A percentile compares a stretch with the other conserved stretches of the same genome.
Evolutionary conservation across 2,329 filamentous ascomycete species (phyloP).

Genomic region (Fusarium buxicola): DNA sequence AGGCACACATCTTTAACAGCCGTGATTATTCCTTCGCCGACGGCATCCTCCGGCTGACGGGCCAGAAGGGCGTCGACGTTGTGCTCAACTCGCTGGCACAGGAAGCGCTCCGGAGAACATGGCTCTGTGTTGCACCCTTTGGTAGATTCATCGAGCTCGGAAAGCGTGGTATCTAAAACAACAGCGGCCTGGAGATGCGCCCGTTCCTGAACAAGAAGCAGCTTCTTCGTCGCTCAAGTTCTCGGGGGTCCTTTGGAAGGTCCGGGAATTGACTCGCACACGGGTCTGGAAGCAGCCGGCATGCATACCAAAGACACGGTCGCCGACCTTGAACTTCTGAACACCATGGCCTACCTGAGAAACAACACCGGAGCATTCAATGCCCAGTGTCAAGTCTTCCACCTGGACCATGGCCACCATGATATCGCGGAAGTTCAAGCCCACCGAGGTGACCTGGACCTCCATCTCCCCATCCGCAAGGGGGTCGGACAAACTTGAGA

Average conservation of each 20-base stretch:
- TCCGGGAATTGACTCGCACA: too few species aligned
- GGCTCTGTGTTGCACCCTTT: neutral
- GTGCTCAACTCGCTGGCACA: neutral
- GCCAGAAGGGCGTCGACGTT: neutral
- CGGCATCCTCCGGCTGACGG: neutral
- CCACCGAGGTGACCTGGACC: constrained; percentile 13
- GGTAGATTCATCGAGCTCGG: neutral
- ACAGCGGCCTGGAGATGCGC: neutral
- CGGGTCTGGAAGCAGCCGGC: too few species aligned
- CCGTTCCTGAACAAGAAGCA: neutral
- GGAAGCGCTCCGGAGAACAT: neutral
- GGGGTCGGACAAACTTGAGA: too few species aligned
- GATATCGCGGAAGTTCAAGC: constrained; percentile 27
- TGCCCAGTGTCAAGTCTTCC: constrained; percentile 7
- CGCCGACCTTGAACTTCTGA: neutral
- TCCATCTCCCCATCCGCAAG: constrained; percentile 15
- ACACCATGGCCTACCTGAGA: neutral
- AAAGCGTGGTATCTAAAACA: neutral
- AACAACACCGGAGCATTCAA: constrained; percentile 2
- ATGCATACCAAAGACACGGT: neutral
- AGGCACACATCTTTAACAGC: neutral
- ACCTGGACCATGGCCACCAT: constrained; percentile 23
- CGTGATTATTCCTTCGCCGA: neutral
- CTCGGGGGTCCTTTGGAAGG: too few species aligned
- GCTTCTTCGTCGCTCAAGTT: too few species aligned